Conservation (phyloP, 148 eudicot species). For the Fallopia convolvulus region DNA sequence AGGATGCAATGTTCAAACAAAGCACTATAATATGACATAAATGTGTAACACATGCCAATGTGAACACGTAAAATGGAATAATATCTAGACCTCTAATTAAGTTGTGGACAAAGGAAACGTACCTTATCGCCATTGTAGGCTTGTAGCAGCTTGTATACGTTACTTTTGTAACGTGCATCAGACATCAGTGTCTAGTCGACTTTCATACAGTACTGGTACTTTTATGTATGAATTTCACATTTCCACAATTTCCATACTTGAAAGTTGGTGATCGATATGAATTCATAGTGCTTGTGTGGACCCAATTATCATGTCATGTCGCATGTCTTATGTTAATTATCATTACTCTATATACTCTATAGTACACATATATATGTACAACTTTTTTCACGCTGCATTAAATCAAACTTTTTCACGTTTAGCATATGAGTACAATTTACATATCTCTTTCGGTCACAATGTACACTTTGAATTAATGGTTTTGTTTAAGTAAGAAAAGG, state of each 20-base stretch:
- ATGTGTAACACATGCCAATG: conserved; percentile 6
- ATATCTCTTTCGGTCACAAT: too few species aligned
- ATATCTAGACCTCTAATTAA: not conserved
- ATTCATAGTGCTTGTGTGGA: not conserved
- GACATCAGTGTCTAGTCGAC: not conserved
- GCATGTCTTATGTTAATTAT: not conserved
- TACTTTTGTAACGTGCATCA: not conserved
- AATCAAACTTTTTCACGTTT: too few species aligned
- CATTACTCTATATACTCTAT: too few species aligned
- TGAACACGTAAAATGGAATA: not conserved
- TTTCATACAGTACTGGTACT: not conserved
- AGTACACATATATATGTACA: too few species aligned
- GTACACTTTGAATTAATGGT: too few species aligned
- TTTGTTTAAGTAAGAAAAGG: too few species aligned
- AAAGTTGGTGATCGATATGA: not conserved
- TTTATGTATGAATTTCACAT: not conserved
- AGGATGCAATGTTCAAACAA: not conserved
- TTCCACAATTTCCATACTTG: not conserved
- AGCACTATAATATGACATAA: not conserved
- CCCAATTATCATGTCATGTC: not conserved
- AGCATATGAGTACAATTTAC: too few species aligned
- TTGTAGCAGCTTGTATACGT: too few species aligned
- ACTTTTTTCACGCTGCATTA: too few species aligned
- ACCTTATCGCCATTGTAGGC: not conserved
- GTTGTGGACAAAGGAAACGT: not conserved